Base-by-base conservation (phyloP, 345 rosid genomes). In the Fremontodendron californicum region DNA sequence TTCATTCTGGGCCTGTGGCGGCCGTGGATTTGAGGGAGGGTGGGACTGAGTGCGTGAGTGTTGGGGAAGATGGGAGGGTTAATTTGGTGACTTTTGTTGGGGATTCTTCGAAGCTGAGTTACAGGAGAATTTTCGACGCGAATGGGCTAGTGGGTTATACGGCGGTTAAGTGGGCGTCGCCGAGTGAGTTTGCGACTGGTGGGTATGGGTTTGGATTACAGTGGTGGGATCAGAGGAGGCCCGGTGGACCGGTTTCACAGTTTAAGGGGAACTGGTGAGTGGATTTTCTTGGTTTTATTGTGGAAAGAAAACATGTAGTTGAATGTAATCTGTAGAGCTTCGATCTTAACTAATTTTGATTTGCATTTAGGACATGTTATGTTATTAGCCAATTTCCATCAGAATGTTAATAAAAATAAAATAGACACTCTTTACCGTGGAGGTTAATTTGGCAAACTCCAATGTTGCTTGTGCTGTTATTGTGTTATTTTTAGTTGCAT, bases 171-270 rank as follows among this genome's bases (percentile, higher is more conserved):
- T 92, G 98, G 97, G 98, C 94, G 7, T 95, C 99, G 7, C 88
- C 90, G 15, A 78, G 77, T 68, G 99, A 95, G 85, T 93, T 93
- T 81, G 94, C 90, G 4, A 93, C 97, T 2, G 99, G 98, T 63
- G 96, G 99, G 35, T 87, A 76, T 55, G 98, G 98, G 25, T 90
- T 89, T 76, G 90, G 96, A 71, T 77, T 95, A 49, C 97, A 89
- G 40, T 89, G 94, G 96, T 95, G 98, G 99, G 99, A 95, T 83
- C 87, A 79, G 77, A 87, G 98, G 83, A 90, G 81, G 70, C 76
- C 91, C 15, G 93, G 90, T 75, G 90, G 89, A 33, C 85, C 97
- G 3, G 98, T 88, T 52, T 88, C 92, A 2, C 92, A 86, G 87
- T 91, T 93, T 58, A 92, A 95, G 75, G 91, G 92, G 39, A 86